These are phyloP conservation scores for Inga oerstediana DNA, from an alignment of 306 rosid species.

Conservation along the genomic window DNA sequence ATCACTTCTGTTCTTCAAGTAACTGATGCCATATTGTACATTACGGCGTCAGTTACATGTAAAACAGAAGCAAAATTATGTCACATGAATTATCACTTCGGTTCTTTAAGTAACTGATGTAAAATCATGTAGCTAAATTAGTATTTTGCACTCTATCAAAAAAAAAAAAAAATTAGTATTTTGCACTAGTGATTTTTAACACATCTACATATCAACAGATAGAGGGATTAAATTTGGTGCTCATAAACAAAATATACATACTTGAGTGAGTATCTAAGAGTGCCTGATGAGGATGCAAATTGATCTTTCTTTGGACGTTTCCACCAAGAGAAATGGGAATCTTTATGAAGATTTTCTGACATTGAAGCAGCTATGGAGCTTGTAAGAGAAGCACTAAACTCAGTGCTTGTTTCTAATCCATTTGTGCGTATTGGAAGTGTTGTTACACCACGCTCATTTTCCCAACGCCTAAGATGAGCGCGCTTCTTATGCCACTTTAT, in stretches of 20 bases:
- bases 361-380: constrained; percentile 41
- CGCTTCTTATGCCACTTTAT: constrained; percentile 62
- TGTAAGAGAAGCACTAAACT: constrained; percentile 58
- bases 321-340: constrained; percentile 47
- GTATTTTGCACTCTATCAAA: too few relatives aligned
- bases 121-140: too few relatives aligned
- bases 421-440: constrained; percentile 64
- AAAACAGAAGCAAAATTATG: too few relatives aligned
- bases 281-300: constrained; percentile 65
- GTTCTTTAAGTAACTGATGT: too few relatives aligned
- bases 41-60: too few relatives aligned
- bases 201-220: background rate
- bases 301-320: constrained; percentile 53
- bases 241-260: constrained; percentile 35
- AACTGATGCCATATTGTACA: too few relatives aligned
- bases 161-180: too few relatives aligned
- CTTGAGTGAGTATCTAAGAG: constrained; percentile 71
- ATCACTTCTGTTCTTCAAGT: too few relatives aligned
- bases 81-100: too few relatives aligned
- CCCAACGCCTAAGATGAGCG: constrained; percentile 46
- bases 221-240: background rate
- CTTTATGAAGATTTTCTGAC: constrained; percentile 44
- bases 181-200: too few relatives aligned
- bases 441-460: constrained; percentile 47
- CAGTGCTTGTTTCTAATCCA: constrained; percentile 67